A percentile compares a stretch with the other conserved stretches of the same genome.
Conservation (phyloP, 768 basidiomycete species). For the Cyclocybe cylindracea region DNA sequence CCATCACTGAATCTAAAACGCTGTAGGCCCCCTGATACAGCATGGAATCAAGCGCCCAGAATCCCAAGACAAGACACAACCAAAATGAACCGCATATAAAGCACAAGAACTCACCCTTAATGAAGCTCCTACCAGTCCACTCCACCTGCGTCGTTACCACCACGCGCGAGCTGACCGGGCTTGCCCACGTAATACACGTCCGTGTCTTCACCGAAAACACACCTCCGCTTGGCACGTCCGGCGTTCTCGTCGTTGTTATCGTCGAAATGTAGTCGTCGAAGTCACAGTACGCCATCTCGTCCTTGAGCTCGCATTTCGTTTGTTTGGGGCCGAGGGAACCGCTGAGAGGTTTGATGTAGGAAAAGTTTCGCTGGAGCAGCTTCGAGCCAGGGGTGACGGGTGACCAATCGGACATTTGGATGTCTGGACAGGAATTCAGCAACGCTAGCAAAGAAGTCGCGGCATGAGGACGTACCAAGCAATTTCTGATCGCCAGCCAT, state of each 20-base stretch:
- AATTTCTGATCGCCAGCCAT: conserved; percentile 89
- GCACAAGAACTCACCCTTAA: conserved; percentile 63
- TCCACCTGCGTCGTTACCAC: conserved; percentile 91
- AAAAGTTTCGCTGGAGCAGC: conserved; percentile 85
- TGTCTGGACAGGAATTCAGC: conserved; percentile 50
- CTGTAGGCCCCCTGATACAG: too few species aligned
- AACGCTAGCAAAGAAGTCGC: background rate
- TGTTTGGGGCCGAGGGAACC: conserved; percentile 90
- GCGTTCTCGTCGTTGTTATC: conserved; percentile 88
- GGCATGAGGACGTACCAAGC: conserved; percentile 55
- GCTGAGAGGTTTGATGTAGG: conserved; percentile 92
- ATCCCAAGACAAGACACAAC: background rate
- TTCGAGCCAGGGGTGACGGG: conserved; percentile 63
- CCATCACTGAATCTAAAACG: too few species aligned
- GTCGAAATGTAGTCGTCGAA: conserved; percentile 82
- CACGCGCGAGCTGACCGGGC: conserved; percentile 71
- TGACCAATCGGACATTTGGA: conserved; percentile 95
- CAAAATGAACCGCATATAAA: background rate
- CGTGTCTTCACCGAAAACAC: conserved; percentile 93
- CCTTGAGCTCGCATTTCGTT: conserved; percentile 93
- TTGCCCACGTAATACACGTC: conserved; percentile 96
- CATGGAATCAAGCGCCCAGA: background rate
- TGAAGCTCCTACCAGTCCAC: conserved; percentile 96
- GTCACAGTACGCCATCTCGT: conserved; percentile 80
- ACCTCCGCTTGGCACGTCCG: conserved; percentile 92